Evolutionary conservation across 2,329 filamentous ascomycete genomes (phyloP).

Genomic region (Harringtonia aguacate): DNA sequence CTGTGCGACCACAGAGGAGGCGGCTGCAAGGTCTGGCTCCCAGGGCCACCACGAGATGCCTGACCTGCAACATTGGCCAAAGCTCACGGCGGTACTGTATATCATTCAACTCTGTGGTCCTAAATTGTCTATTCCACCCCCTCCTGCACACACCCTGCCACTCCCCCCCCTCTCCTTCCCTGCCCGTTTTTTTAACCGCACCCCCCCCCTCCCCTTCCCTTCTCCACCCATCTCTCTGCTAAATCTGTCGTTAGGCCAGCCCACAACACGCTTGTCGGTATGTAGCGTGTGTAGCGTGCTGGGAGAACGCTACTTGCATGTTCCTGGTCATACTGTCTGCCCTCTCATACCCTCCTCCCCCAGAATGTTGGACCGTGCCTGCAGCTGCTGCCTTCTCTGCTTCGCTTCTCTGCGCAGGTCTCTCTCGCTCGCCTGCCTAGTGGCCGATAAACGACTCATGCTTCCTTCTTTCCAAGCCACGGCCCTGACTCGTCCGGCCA

Average conservation of each 20-base stretch:
- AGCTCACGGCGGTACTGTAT: no score
- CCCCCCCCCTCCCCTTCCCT: background rate
- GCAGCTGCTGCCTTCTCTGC: background rate
- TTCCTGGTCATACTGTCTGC: background rate
- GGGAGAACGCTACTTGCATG: background rate
- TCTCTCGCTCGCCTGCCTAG: no score
- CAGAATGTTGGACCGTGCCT: background rate
- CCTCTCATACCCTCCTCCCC: background rate
- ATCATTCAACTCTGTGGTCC: no score
- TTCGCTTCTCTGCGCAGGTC: no score
- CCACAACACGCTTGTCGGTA: background rate
- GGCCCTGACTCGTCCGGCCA: background rate
- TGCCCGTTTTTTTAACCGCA: background rate
- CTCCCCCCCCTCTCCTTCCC: constrained; percentile 3
- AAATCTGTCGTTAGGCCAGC: background rate
- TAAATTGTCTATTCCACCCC: background rate
- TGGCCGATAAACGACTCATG: no score
- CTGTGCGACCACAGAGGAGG: no score
- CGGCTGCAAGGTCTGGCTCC: no score
- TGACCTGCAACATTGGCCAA: no score
- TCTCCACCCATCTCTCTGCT: background rate
- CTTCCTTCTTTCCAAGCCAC: background rate
- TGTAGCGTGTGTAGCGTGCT: background rate
- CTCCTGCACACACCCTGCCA: background rate
- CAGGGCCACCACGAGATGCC: no score